Percentiles rank a stretch among this genome's conserved stretches.
Evolutionary conservation across 1,139 yeast species (phyloP).

Genomic region (Protomyces pachydermus): DNA sequence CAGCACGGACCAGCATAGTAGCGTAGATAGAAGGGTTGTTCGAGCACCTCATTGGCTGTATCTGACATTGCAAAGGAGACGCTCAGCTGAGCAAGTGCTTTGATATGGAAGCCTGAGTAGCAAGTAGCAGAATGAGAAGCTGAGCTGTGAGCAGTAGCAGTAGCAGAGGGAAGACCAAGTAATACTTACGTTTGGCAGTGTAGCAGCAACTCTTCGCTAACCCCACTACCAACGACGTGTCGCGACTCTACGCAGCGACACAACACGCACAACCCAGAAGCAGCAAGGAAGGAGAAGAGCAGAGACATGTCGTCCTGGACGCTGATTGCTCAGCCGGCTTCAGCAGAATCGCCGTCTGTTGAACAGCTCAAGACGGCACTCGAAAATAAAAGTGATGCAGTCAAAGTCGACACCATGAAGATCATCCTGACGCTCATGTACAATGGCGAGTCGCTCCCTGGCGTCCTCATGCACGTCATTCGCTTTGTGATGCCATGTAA

Average conservation of each 20-base stretch:
- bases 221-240: neutral
- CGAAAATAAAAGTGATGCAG: slow-evolving; percentile 86
- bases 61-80: neutral
- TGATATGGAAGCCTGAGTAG: neutral
- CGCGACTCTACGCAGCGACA: neutral
- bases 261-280: neutral
- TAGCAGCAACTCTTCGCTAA: neutral
- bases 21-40: slow-evolving; percentile 24
- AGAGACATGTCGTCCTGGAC: slow-evolving; percentile 15
- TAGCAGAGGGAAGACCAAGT: neutral
- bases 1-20: slow-evolving; percentile 25
- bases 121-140: neutral
- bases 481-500: slow-evolving; percentile 95
- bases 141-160: neutral
- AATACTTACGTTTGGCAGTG: neutral
- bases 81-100: neutral
- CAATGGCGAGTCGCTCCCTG: slow-evolving; percentile 89
- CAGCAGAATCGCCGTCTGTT: slow-evolving; percentile 55
- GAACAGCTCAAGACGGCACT: slow-evolving; percentile 72
- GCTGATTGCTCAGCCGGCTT: slow-evolving; percentile 19
- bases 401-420: slow-evolving; percentile 86
- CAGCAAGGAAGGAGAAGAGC: neutral
- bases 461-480: slow-evolving; percentile 86
- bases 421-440: slow-evolving; percentile 77
- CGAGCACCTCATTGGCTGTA: neutral